Evolutionary conservation across 1,284 basidiomycete genomes (phyloP), one percentile per base, ranked within the genome.

Genomic region (Xerocomus cyaneibrunnescens): DNA sequence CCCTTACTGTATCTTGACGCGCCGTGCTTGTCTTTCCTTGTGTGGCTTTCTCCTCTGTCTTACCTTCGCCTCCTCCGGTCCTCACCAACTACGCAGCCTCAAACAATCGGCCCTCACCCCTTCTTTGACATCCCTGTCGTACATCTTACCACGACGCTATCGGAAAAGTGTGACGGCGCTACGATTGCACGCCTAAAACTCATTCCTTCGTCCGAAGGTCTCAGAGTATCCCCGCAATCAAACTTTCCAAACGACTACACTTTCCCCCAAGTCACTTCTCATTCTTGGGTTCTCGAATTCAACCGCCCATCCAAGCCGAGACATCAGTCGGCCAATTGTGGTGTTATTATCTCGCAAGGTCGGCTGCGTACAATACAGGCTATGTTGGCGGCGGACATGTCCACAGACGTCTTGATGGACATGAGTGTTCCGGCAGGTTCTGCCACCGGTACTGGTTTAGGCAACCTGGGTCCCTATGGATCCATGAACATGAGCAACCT

Each of bases 211-310:
- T 48, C 59, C 22, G 62, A 65, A 32, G 42, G 43, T 30, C 43
- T 45, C 14, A 57, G 39, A 31, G 21, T 31, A 22, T 45, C 55
- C 3, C 23, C 56, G 8, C 57, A 51, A 10, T 43, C 60, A n/a
- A 55, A 50, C 21, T 49, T 53, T 54, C 65, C 56, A 34, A 64
- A 52, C n/a, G 59, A 64, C 32, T 48, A 59, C 17, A 37, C 28
- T 10, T 61, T 67, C 17, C 59, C 68, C 2, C 51, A 54, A 7
- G 35, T 57, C 16, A 44, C 66, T 58, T 74, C 45, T 39, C 74
- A 80, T 64, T 71, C 74, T 1, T 90, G 87, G 85, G 72, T 83
- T 12, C 75, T 90, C 27, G 86, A 89, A 63, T 89, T 90, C 61
- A 87, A 85, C 2, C 45, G 51, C 16, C 50, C 64, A 13, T 72